Evolutionary conservation across 1,284 basidiomycete species (phyloP).

Genomic region (Phaffia rhodozyma): DNA sequence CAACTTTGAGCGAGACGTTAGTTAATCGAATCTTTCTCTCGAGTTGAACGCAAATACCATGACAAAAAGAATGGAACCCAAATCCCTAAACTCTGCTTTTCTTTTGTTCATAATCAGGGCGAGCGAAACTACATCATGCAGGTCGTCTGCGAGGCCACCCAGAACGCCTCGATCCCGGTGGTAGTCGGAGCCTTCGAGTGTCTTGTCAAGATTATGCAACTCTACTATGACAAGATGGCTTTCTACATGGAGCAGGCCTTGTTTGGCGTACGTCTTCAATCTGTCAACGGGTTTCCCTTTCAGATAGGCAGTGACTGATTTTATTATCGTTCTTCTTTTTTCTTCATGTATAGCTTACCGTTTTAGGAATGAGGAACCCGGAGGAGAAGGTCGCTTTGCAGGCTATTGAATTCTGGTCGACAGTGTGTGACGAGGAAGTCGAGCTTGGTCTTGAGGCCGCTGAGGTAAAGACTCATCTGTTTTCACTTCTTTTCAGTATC

Average conservation of each 20-base stretch:
- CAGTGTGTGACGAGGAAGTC: constrained; percentile 95
- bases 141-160: constrained; percentile 97
- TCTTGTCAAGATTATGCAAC: constrained; percentile 89
- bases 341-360: constrained; percentile 60
- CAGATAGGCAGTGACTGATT: background rate
- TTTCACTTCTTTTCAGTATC: constrained; percentile 14
- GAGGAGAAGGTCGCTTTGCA: constrained; percentile 89
- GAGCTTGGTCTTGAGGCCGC: constrained; percentile 84
- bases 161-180: constrained; percentile 62
- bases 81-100: constrained; percentile 13
- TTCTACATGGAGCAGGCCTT: constrained; percentile 99
- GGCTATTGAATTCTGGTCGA: constrained; percentile 99
- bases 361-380: constrained; percentile 92
- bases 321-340: constrained; percentile 8
- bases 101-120: constrained; percentile 48
- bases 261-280: constrained; percentile 61
- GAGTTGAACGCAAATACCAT: background rate
- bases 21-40: constrained; percentile 22
- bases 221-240: constrained; percentile 99
- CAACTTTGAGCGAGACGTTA: constrained; percentile 92
- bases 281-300: too few relatives aligned
- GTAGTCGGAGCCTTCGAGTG: constrained; percentile 92
- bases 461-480: constrained; percentile 46
- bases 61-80: background rate
- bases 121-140: constrained; percentile 99